Conservation (phyloP, 805 yeast genomes). For the Zygoascus biomembranicola region DNA sequence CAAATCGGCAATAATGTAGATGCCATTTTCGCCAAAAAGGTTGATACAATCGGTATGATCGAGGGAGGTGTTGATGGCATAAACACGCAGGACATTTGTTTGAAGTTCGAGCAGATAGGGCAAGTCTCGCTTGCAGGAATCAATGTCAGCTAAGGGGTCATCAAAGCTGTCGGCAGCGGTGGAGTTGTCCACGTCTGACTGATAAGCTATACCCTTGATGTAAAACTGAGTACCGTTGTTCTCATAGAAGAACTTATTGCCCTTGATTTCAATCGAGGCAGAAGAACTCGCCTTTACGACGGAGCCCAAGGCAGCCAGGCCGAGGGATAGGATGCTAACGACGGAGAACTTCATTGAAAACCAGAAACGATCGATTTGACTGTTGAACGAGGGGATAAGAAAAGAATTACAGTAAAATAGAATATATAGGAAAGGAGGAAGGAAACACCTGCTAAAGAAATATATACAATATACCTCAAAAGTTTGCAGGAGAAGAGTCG, state of each 20-base stretch:
- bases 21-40: slow-evolving; percentile 71
- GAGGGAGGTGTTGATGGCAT: slow-evolving; percentile 65
- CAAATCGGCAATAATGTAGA: slow-evolving; percentile 84
- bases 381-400: neutral
- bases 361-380: neutral
- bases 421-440: neutral
- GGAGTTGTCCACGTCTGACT: slow-evolving; percentile 46
- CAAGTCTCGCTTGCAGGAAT: slow-evolving; percentile 70
- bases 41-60: slow-evolving; percentile 76
- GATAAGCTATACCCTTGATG: slow-evolving; percentile 84
- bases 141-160: slow-evolving; percentile 73
- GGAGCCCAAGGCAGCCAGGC: slow-evolving; percentile 9
- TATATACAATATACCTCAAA: slow-evolving; percentile 1
- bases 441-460: neutral
- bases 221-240: slow-evolving; percentile 74
- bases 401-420: neutral
- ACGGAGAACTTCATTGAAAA: slow-evolving; percentile 7
- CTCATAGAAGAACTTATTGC: slow-evolving; percentile 69
- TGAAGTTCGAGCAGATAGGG: slow-evolving; percentile 62
- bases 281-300: slow-evolving; percentile 21
- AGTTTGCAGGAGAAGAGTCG: neutral
- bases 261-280: slow-evolving; percentile 52
- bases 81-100: slow-evolving; percentile 77
- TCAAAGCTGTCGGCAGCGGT: slow-evolving; percentile 57
- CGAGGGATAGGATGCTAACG: neutral